Percentiles rank a stretch among this genome's conserved stretches.
phyloP scores from a whole-genome alignment of 2,329 filamentous ascomycete species.

The Hansfordia pulvinata region DNA sequence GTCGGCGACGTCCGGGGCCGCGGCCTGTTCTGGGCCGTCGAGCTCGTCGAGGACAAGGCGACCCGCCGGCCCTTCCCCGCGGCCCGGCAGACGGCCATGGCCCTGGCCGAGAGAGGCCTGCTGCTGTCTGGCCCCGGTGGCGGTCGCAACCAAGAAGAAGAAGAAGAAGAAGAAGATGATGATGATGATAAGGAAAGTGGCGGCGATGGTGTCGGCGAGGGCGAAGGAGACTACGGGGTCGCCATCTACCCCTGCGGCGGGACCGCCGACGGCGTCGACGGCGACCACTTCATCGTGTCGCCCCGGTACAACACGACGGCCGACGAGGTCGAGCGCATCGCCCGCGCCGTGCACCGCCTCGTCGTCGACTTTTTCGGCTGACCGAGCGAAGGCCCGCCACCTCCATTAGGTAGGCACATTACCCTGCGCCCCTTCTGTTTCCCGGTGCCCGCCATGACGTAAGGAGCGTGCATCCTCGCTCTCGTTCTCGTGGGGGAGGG shows the following conservation, averaged over 20 bases:
- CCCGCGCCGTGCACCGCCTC: conserved; percentile 27
- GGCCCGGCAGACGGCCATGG: conserved; percentile 5
- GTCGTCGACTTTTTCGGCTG: conserved; percentile 25
- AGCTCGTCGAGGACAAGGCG: conserved; percentile 26
- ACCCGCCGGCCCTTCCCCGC: conserved; percentile 21
- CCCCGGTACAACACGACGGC: conserved; percentile 39
- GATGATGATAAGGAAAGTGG: too few relatives aligned
- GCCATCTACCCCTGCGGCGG: conserved; percentile 38
- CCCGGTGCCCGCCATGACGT: too few relatives aligned
- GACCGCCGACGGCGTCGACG: conserved; percentile 34
- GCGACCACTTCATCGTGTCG: conserved; percentile 43
- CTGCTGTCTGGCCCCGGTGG: not conserved
- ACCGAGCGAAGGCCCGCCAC: too few relatives aligned
- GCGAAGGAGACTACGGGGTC: conserved; percentile 10
- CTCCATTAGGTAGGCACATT: too few relatives aligned
- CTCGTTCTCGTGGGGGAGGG: too few relatives aligned
- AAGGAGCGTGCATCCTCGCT: too few relatives aligned
- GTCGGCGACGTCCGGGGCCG: conserved; percentile 26
- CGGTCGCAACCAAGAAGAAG: not conserved
- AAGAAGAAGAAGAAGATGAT: too few relatives aligned
- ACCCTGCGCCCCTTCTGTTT: too few relatives aligned
- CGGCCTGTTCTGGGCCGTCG: conserved; percentile 31
- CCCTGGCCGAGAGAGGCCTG: conserved; percentile 7
- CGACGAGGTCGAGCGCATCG: conserved; percentile 34
- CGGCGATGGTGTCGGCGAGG: not conserved